These are phyloP conservation scores for Curvularia lunata DNA, from an alignment of 2,329 filamentous ascomycete species.

Conservation along the genomic window DNA sequence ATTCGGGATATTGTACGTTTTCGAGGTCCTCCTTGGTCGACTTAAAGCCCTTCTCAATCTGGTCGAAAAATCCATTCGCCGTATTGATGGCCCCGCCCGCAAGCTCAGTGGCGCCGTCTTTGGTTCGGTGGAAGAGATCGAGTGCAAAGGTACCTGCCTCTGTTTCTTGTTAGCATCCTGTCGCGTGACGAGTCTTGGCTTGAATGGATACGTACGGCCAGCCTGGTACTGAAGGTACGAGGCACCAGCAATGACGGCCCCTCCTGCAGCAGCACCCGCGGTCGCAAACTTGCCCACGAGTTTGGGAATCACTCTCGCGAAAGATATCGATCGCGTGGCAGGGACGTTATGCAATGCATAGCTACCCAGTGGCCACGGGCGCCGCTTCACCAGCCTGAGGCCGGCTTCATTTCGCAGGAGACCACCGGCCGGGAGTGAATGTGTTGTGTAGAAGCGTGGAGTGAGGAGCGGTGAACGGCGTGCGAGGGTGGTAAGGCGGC, in stretches of 20 bases:
- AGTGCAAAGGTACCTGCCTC: conserved; percentile 79
- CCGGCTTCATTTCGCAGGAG: conserved; percentile 47
- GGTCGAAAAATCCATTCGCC: conserved; percentile 75
- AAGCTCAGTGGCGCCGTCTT: conserved; percentile 70
- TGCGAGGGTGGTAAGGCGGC: conserved; percentile 71
- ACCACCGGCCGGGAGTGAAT: conserved; percentile 45
- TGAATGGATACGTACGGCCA: conserved; percentile 66
- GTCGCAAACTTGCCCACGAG: conserved; percentile 88
- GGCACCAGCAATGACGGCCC: conserved; percentile 81
- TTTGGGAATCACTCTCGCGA: conserved; percentile 76
- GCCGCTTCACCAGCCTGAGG: conserved; percentile 52
- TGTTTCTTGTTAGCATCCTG: conserved; percentile 53
- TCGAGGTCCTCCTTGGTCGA: conserved; percentile 82
- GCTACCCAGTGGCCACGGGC: conserved; percentile 76
- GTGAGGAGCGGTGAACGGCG: conserved; percentile 68
- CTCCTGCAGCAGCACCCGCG: conserved; percentile 89
- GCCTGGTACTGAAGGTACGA: conserved; percentile 98
- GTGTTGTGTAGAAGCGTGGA: conserved; percentile 57
- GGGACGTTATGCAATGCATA: conserved; percentile 84
- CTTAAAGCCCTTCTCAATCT: conserved; percentile 81
- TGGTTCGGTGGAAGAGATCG: conserved; percentile 76
- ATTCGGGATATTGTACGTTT: conserved; percentile 71
- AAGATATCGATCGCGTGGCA: conserved; percentile 69
- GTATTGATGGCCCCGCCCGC: conserved; percentile 74
- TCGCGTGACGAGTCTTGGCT: not conserved